These are phyloP conservation scores for Exophiala oligosperma DNA, from an alignment of 2,329 filamentous ascomycete species.

Conservation along the genomic window DNA sequence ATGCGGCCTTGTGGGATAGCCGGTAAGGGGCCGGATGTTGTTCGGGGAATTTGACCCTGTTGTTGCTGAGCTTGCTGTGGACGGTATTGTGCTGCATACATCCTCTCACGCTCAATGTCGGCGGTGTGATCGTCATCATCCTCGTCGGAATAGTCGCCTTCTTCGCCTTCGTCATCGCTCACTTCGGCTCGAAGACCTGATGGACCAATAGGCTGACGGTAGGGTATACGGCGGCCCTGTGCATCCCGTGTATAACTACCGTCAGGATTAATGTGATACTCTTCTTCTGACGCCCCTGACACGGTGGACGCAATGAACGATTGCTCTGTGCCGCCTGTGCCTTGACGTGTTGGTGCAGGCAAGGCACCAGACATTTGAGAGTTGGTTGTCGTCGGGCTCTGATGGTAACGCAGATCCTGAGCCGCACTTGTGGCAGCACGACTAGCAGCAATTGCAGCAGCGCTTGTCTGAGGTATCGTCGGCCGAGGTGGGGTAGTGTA, in stretches of 20 bases:
- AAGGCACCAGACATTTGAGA: slow-evolving; percentile 14
- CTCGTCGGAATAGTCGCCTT: slow-evolving; percentile 37
- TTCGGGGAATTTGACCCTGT: slow-evolving; percentile 18
- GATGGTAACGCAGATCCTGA: slow-evolving; percentile 13
- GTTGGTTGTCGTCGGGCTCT: slow-evolving; percentile 2
- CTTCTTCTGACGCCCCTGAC: slow-evolving; percentile 65
- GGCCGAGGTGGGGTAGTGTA: slow-evolving; percentile 31
- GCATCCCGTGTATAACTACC: slow-evolving; percentile 63
- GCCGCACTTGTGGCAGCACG: slow-evolving; percentile 22
- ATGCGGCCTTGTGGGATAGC: slow-evolving; percentile 21
- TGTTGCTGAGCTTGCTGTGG: slow-evolving; percentile 32
- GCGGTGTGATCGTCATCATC: slow-evolving; percentile 54
- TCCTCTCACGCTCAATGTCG: slow-evolving; percentile 47
- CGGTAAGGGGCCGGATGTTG: slow-evolving; percentile 18
- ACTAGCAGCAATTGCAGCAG: slow-evolving; percentile 31
- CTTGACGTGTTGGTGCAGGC: slow-evolving; percentile 17
- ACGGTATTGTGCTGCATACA: slow-evolving; percentile 30
- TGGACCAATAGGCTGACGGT: slow-evolving; percentile 43
- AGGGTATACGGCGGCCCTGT: slow-evolving; percentile 60
- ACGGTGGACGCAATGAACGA: slow-evolving; percentile 48
- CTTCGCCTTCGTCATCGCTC: slow-evolving; percentile 15
- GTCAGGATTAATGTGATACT: slow-evolving; percentile 65
- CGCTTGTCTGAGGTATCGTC: slow-evolving; percentile 34
- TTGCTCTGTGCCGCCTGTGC: slow-evolving; percentile 19
- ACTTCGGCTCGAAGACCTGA: slow-evolving; percentile 6